Base-by-base conservation (phyloP, 1,284 basidiomycete genomes). In the Porodaedalea pini region DNA sequence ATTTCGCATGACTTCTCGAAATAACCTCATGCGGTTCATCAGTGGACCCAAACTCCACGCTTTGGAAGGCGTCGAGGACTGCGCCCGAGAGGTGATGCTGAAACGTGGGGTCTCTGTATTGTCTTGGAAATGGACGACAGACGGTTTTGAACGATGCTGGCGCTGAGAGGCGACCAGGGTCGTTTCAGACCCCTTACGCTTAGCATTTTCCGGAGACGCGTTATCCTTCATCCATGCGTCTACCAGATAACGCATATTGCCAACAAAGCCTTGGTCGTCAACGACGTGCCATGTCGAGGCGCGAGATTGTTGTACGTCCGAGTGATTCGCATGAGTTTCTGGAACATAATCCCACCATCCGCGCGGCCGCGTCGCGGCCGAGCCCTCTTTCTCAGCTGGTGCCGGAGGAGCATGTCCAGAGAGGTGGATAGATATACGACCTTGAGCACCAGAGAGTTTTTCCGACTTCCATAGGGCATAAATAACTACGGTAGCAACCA, bases 291-390 rank as follows among this genome's bases (percentile, higher is more conserved):
- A 58, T 17, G 49, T 52, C 47, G 51, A 32, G 45, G 40, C 57
- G 11, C 49, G 51, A 32, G 51, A 17, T 27, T 58, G 54, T 21
- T 39, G 57, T 34, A 34, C 29, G 13, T 31, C 45, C 25, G 27
- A 1, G 4, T 23, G 25, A 2, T 29, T 47, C 3, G 47, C 37
- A 27, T 51, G 53, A 7, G 57, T 54, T 15, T 66, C 65, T 15
- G 75, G 71, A 3, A 73, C 70, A 54, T 80, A 79, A 63, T 83
- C 79, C 80, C 81, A 82, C 80, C 82, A 83, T 7, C 76, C 79
- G 36, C 78, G 73, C 31, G 71, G 71, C 32, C 54, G 48, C 58
- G 27, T 27, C 31, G 17, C 49, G 54, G 15, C 67, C 64, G 15
- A 64, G 61, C 64, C 64, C 3, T 63, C 60, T 25, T 70, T 70